Evolutionary conservation across 345 rosid genomes (phyloP).

Genomic region (Hibiscus tridactylites): DNA sequence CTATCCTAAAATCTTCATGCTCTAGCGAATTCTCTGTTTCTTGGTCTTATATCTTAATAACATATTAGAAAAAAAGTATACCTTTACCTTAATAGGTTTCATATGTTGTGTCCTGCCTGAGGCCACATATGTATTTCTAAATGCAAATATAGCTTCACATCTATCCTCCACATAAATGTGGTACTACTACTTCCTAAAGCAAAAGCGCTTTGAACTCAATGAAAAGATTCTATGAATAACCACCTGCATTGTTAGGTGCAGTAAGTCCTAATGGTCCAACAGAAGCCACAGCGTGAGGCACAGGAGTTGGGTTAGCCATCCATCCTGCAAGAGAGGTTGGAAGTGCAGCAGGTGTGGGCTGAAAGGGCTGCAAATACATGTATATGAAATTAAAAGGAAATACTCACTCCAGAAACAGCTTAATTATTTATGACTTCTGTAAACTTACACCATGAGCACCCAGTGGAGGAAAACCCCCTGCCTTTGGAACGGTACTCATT

Average conservation of each 20-base stretch:
- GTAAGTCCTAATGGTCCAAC: conserved; percentile 58
- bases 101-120: background rate
- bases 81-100: conserved; percentile 3
- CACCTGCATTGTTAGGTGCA: conserved; percentile 62
- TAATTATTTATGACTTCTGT: background rate
- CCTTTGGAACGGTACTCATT: conserved; percentile 54
- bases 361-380: conserved; percentile 55
- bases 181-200: background rate
- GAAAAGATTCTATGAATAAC: conserved; percentile 1
- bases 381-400: conserved; percentile 15
- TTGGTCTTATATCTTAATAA: background rate
- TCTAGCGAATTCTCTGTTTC: background rate
- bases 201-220: background rate
- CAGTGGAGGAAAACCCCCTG: conserved; percentile 51
- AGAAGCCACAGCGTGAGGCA: conserved; percentile 64
- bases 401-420: conserved; percentile 5
- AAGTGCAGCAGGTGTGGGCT: conserved; percentile 55
- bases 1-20: background rate
- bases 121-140: background rate
- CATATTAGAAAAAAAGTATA: background rate
- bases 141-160: background rate
- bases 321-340: conserved; percentile 64
- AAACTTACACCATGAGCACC: conserved; percentile 66
- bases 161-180: background rate
- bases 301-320: conserved; percentile 71